Evolutionary conservation across 495 filamentous ascomycete genomes (phyloP), one percentile per base, ranked within the genome.

Genomic region (Margaritispora aquatica): DNA sequence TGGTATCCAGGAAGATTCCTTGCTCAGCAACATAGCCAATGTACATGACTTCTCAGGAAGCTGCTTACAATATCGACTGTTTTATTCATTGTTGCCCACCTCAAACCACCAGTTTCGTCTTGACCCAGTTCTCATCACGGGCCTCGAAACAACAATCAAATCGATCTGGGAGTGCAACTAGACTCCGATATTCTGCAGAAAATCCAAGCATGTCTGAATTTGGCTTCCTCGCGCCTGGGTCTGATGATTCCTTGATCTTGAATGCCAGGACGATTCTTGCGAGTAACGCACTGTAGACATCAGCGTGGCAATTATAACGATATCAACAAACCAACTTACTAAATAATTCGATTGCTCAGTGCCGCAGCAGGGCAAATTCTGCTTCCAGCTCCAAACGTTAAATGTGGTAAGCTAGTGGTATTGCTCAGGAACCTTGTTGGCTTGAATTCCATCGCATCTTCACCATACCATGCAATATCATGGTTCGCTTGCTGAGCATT

Each of bases 401-500:
- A 36, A 19, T 47, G 41, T 23, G 55, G 55, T 7, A 57, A 20
- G 17, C 23, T 19, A 15, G 23, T 57, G 15, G 20, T 38, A 1
- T 50, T 57, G 2, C 19, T 19, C n/a, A 57, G 19, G 26, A 57
- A 57, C 19, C 55, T 34, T 22, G 41, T 36, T 0, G 55, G 55
- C 17, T 57, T 57, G 41, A 57, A 57, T 13, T 26, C 22, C 47
- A 34, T 38, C 26, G 55, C 51, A 34, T 60, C 58, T 0, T 54
- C 50, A 2, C 58, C 51, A 24, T 48, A 60, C 58, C 26, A 51
- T 13, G 20, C 22, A 20, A 23, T 19, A 44, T 54, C 57, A 13
- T 53, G 57, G 29, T 59, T 59, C 10, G 46, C 50, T 29, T 36
- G 22, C 21, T 59, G 57, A 2, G 57, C 57, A 31, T 59, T 59